Conservation (phyloP, 768 basidiomycete species). For the Tulasnella sp. region DNA sequence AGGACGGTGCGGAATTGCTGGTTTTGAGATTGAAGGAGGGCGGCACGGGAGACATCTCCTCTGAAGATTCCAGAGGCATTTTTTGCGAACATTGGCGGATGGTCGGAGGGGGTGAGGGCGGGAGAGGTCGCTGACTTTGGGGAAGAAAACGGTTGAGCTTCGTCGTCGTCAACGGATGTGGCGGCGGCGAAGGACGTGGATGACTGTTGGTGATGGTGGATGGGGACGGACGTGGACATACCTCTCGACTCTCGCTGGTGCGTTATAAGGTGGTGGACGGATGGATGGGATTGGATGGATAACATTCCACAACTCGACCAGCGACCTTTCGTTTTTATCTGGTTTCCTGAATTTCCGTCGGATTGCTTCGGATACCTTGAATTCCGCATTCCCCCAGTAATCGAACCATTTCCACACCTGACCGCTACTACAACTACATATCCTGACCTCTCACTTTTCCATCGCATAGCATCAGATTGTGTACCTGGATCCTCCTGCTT, state of each 20-base stretch:
- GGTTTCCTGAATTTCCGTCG: not conserved
- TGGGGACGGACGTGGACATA: not conserved
- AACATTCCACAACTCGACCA: not conserved
- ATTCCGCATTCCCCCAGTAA: not conserved
- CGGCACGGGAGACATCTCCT: conserved; percentile 54
- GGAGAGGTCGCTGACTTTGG: not conserved
- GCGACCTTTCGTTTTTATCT: not conserved
- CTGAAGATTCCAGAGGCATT: conserved; percentile 69
- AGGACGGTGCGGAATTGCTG: conserved; percentile 57
- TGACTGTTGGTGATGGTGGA: not conserved
- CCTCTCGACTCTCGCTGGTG: not conserved
- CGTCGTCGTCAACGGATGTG: not conserved
- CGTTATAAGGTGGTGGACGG: not conserved
- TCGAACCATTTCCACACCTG: not conserved
- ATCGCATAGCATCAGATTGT: conserved; percentile 6
- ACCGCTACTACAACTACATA: not conserved
- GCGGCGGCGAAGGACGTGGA: not conserved
- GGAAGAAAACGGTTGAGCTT: not conserved
- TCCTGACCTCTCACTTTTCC: not conserved
- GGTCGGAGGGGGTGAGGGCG: not conserved
- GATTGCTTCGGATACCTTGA: not conserved
- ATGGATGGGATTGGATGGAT: not conserved
- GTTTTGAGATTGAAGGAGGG: conserved; percentile 61
- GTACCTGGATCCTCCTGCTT: not conserved
- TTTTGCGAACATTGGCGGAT: conserved; percentile 57